Conservation (phyloP, 208 protist genomes). For the Phytomonas serpens region DNA sequence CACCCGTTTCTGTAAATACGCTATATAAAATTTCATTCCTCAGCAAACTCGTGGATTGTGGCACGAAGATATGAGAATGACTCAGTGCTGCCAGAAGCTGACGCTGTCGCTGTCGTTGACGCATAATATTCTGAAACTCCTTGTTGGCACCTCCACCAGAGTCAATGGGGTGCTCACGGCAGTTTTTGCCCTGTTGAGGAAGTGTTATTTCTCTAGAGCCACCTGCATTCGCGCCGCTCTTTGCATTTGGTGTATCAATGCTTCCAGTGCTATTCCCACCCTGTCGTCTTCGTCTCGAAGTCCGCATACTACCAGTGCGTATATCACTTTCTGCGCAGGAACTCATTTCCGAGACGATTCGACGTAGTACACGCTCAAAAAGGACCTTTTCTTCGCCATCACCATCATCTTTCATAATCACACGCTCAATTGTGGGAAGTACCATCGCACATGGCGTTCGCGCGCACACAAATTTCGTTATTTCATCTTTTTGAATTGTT, state of each 20-base stretch:
- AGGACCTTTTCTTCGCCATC: background rate
- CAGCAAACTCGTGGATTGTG: background rate
- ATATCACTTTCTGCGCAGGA: background rate
- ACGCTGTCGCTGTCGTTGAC: slow-evolving; percentile 1
- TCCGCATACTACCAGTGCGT: background rate
- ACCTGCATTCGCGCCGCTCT: background rate
- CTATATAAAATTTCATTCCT: slow-evolving; percentile 38
- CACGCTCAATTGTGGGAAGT: background rate
- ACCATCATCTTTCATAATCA: background rate
- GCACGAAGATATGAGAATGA: background rate
- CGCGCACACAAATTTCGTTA: background rate
- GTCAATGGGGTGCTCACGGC: background rate
- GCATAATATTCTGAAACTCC: background rate
- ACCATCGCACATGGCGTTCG: background rate
- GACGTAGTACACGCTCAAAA: background rate
- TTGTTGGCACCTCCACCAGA: background rate
- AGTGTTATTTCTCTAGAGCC: background rate
- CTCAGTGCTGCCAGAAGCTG: background rate
- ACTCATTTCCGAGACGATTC: background rate
- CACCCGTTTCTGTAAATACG: slow-evolving; percentile 51
- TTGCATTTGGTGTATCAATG: background rate
- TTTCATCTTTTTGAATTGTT: background rate
- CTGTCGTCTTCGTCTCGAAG: background rate
- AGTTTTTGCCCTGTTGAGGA: background rate
- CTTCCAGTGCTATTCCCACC: background rate